Conservation (phyloP, 2,329 filamentous ascomycete genomes). For the Diaporthe ampelina region DNA sequence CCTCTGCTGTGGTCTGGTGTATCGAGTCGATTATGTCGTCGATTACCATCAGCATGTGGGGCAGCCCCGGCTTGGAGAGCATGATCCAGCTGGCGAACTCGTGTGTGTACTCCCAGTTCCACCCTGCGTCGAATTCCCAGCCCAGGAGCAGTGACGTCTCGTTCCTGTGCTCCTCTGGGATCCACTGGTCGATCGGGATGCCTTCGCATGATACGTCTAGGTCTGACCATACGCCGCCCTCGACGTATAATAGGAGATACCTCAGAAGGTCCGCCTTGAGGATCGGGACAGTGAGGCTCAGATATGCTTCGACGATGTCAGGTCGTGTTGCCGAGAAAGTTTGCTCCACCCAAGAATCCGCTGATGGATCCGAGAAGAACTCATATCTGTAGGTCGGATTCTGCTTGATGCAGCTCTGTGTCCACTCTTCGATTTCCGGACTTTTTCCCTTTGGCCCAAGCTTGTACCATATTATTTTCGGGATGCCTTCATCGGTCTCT, state of each 20-base stretch:
- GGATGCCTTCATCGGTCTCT: background rate
- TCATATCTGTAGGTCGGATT: conserved; percentile 48
- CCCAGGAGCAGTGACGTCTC: conserved; percentile 45
- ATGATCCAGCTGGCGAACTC: conserved; percentile 44
- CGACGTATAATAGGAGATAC: conserved; percentile 79
- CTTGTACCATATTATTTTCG: conserved; percentile 55
- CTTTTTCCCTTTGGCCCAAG: conserved; percentile 53
- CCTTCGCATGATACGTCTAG: conserved; percentile 54
- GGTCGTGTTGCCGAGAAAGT: conserved; percentile 56
- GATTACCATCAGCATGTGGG: conserved; percentile 40
- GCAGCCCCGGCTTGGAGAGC: conserved; percentile 39
- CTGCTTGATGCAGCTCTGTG: conserved; percentile 48
- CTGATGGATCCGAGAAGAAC: conserved; percentile 48
- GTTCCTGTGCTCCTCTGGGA: conserved; percentile 45
- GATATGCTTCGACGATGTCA: conserved; percentile 46
- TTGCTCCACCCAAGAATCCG: conserved; percentile 71
- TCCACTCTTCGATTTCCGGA: conserved; percentile 49
- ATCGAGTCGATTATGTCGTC: conserved; percentile 41
- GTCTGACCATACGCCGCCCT: conserved; percentile 81
- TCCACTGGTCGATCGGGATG: conserved; percentile 52
- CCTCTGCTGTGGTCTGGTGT: background rate
- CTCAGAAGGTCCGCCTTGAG: conserved; percentile 77
- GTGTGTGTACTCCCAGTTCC: conserved; percentile 39
- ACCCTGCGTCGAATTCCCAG: conserved; percentile 48
- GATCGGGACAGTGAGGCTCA: conserved; percentile 50